Evolutionary conservation across 352 stramenopile genomes (phyloP).

Genomic region (Pythium vanterpoolii): DNA sequence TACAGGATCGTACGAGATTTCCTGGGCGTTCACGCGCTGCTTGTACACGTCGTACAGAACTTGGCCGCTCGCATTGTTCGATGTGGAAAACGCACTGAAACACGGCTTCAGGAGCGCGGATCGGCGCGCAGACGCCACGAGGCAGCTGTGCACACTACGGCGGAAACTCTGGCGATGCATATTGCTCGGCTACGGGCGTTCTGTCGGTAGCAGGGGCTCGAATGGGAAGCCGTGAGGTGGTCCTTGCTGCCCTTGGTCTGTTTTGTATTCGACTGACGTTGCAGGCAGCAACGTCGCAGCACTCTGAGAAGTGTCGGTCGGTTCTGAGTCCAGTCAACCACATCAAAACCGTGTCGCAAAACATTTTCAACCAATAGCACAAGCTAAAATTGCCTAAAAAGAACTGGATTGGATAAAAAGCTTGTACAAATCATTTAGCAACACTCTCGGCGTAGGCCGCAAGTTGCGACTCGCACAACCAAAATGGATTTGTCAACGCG

Average conservation of each 20-base stretch:
- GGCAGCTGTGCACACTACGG: constrained; percentile 1
- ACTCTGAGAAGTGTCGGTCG: too few species aligned
- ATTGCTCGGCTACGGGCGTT: not conserved
- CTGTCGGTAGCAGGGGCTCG: not conserved
- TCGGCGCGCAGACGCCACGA: constrained; percentile 11
- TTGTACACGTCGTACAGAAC: constrained; percentile 57
- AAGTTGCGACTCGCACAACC: not conserved
- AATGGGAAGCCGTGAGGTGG: not conserved
- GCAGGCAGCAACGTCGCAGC: not conserved
- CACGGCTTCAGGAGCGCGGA: constrained; percentile 8
- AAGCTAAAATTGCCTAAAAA: not conserved
- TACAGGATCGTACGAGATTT: constrained; percentile 68
- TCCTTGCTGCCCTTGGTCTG: not conserved
- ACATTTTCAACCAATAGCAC: not conserved
- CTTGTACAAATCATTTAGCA: too few species aligned
- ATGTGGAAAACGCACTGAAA: not conserved
- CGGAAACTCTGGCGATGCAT: constrained; percentile 18
- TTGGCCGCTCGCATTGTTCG: constrained; percentile 1
- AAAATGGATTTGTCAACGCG: constrained; percentile 6
- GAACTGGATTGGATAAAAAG: too few species aligned
- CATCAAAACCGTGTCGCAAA: constrained; percentile 11
- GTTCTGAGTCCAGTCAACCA: constrained; percentile 15
- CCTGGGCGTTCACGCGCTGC: constrained; percentile 40
- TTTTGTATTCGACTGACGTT: constrained; percentile 12
- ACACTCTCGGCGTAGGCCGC: too few species aligned